Evolutionary conservation across 345 rosid species (phyloP).

Genomic region (Ricinus communis): DNA sequence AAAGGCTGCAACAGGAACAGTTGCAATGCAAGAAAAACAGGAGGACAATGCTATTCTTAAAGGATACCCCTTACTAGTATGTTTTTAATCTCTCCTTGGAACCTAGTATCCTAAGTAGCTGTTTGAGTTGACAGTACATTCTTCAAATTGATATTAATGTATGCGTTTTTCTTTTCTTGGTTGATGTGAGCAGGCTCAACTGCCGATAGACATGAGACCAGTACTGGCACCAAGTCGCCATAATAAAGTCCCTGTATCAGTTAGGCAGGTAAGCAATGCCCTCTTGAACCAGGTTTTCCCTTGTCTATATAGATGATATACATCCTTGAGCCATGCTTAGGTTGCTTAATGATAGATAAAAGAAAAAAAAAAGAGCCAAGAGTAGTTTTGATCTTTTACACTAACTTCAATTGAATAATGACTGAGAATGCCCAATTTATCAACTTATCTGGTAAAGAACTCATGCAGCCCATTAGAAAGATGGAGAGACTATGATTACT

Average conservation of each 20-base stretch:
- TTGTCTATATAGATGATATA: not conserved
- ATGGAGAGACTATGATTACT: no score
- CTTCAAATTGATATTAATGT: constrained; percentile 17
- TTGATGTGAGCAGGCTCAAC: constrained; percentile 69
- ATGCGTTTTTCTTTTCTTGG: constrained; percentile 17
- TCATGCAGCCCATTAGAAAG: no score
- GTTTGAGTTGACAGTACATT: constrained; percentile 10
- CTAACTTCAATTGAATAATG: not conserved
- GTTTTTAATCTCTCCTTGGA: constrained; percentile 18
- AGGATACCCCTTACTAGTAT: constrained; percentile 85
- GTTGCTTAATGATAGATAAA: constrained; percentile 3
- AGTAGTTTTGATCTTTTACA: constrained; percentile 1
- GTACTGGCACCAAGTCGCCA: constrained; percentile 64
- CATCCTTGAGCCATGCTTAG: not conserved
- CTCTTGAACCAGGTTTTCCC: constrained; percentile 9
- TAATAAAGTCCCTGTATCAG: constrained; percentile 76
- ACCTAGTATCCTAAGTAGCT: not conserved
- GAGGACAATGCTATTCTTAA: constrained; percentile 60
- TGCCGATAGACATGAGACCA: constrained; percentile 87
- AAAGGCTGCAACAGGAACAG: constrained; percentile 55
- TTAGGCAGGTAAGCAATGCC: constrained; percentile 70
- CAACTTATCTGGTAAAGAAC: not conserved
- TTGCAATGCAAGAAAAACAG: constrained; percentile 46
- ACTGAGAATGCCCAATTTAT: no score
- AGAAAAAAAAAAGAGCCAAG: not conserved